These are phyloP conservation scores for Apiospora pterosperma DNA, from an alignment of 2,329 filamentous ascomycete genomes.

Conservation along the genomic window DNA sequence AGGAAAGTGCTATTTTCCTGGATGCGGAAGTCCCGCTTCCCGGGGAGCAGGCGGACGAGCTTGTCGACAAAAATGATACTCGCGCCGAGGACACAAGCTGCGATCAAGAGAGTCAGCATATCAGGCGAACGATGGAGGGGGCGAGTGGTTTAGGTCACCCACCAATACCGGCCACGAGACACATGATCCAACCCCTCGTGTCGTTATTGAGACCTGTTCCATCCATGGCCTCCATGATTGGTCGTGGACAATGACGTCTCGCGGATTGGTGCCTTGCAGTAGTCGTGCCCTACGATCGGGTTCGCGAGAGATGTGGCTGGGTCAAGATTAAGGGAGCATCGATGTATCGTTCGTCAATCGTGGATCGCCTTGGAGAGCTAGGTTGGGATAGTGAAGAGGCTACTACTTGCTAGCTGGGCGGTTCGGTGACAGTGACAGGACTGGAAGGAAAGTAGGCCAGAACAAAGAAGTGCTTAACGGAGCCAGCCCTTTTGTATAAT, in stretches of 20 bases:
- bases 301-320: neutral
- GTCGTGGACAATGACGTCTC: conserved; percentile 3
- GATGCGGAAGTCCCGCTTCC: conserved; percentile 76
- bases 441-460: neutral
- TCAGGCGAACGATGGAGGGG: conserved; percentile 3
- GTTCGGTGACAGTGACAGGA: neutral
- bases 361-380: neutral
- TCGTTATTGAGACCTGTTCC: conserved; percentile 63
- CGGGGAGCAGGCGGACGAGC: conserved; percentile 68
- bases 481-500: neutral
- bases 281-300: neutral
- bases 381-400: neutral
- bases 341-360: neutral
- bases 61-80: conserved; percentile 85
- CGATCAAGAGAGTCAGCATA: conserved; percentile 12
- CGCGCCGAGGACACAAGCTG: conserved; percentile 69
- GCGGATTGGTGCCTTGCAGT: neutral
- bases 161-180: conserved; percentile 74
- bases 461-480: neutral
- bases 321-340: neutral
- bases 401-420: too few species aligned
- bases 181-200: conserved; percentile 91
- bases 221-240: conserved; percentile 32
- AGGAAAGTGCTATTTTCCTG: conserved; percentile 87
- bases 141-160: conserved; percentile 26